Evolutionary conservation across 169 alveolate species (phyloP).

Genomic region (Toxoplasma gondii): DNA sequence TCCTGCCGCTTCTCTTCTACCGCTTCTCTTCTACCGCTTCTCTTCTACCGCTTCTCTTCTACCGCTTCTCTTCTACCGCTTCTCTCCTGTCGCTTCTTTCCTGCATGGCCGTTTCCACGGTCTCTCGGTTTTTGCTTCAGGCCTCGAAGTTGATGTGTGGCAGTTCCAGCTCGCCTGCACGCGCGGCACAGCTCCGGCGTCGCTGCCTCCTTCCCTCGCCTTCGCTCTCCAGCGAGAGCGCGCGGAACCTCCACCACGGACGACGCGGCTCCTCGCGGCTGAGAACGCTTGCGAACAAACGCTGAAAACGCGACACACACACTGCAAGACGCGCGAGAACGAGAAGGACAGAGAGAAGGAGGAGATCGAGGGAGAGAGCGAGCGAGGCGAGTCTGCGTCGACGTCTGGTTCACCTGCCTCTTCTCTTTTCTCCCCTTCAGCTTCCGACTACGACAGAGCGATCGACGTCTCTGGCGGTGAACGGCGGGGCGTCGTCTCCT

Average conservation of each 20-base stretch:
- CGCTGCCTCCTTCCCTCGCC: constrained; percentile 16
- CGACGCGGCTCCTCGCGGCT: no score
- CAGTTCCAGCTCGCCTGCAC: not conserved
- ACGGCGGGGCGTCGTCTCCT: not conserved
- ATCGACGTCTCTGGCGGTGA: not conserved
- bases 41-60: not conserved
- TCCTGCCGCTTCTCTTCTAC: not conserved
- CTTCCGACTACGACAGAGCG: no score
- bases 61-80: not conserved
- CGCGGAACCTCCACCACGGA: no score
- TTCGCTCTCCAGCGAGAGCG: no score
- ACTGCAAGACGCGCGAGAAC: no score
- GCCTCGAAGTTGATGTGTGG: constrained; percentile 1
- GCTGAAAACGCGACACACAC: no score
- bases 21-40: not conserved
- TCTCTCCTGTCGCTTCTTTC: not conserved
- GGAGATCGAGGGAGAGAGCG: no score
- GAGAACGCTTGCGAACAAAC: no score
- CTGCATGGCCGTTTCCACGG: not conserved
- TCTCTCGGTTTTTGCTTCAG: not conserved
- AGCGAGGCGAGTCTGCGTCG: no score
- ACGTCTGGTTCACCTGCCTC: no score
- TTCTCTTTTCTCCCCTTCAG: no score
- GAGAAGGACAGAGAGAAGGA: no score
- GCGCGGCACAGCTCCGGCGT: not conserved